Evolutionary conservation across 78 protist genomes (phyloP), one percentile per base, ranked within the genome.

Genomic region (Dictyostelium brefeldianum): DNA sequence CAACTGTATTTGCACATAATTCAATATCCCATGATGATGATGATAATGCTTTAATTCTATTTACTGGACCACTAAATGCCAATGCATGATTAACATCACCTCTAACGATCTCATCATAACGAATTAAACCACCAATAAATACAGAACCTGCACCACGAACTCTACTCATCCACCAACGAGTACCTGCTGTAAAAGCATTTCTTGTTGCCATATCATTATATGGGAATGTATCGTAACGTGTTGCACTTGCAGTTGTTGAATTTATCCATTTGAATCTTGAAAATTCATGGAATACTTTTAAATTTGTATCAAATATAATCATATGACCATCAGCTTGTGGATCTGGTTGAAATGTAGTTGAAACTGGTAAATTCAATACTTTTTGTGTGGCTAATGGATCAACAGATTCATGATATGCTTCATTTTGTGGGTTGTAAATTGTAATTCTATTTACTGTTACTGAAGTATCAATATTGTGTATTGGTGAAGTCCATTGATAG

Each of bases 241-340:
- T 82, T 0, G 90, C 90, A 31, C 12, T 41, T 6, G 90, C 90
- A 29, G 20, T 22, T 1, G 80, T 82, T 29, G 90, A 82, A 20
- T 82, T 82, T 51, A 69, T 29, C 90, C 90, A 82, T 15, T 31
- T 53, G 25, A 82, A 82, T 69, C 90, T 65, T 50, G 90, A 82
- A 53, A 82, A 82, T n/a, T 82, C 90, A 12, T 69, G 69, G 12
- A 82, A 82, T 17, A 18, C 50, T 27, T 64, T 51, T 12, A 29
- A 20, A 47, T 43, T n/a, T 1, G 46, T 48, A 20, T 82, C 90
- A 65, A 65, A 82, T 17, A 82, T 80, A 51, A 82, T 82, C 90
- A 82, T 82, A 51, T 82, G 90, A 10, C 90, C 90, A 51, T 82
- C 90, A 6, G n/a, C 41, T 4, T 8, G 47, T 82, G 90, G 90